Percentiles rank a stretch among this genome's conserved stretches.
Conservation (phyloP, 2,329 filamentous ascomycete species). For the Monosporascus sp. region DNA sequence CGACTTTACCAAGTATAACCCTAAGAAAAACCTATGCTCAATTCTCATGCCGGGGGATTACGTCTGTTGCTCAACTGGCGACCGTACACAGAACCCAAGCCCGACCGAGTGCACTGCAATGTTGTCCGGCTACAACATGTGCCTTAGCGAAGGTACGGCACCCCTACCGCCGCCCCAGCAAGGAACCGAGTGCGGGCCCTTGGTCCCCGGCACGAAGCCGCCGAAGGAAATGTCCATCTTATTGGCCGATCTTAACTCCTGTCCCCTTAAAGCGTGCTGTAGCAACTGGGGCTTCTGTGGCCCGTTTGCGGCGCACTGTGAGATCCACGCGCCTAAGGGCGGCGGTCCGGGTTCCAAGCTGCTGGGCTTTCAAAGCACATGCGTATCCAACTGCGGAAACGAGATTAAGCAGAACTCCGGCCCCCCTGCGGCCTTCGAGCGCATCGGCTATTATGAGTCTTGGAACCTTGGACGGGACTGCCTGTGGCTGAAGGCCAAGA, state of each 20-base stretch:
- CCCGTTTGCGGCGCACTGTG: constrained; percentile 29
- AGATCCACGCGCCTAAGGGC: constrained; percentile 10
- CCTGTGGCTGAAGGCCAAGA: not conserved
- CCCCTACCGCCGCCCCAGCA: constrained; percentile 14
- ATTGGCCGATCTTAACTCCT: constrained; percentile 5
- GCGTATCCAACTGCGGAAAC: constrained; percentile 7
- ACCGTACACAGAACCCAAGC: constrained; percentile 11
- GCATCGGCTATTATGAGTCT: constrained; percentile 2
- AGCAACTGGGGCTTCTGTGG: constrained; percentile 23
- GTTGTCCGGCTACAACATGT: constrained; percentile 12
- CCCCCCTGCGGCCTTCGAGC: not conserved
- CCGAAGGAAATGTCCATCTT: not conserved
- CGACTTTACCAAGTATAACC: constrained; percentile 24
- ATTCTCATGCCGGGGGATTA: constrained; percentile 27
- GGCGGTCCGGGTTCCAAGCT: constrained; percentile 1
- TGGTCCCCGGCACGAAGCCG: constrained; percentile 4
- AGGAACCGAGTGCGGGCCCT: constrained; percentile 12
- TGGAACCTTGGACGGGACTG: constrained; percentile 1
- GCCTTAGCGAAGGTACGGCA: constrained; percentile 14
- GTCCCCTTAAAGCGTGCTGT: constrained; percentile 6
- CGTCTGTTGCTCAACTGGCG: constrained; percentile 34
- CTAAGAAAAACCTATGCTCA: constrained; percentile 22
- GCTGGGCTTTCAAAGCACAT: not conserved
- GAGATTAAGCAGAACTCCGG: constrained; percentile 1
- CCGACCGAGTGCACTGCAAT: constrained; percentile 19